A percentile compares a stretch with the other conserved stretches of the same genome.
Conservation (phyloP, 2,329 filamentous ascomycete species). For the Paecilomyces fulvus region DNA sequence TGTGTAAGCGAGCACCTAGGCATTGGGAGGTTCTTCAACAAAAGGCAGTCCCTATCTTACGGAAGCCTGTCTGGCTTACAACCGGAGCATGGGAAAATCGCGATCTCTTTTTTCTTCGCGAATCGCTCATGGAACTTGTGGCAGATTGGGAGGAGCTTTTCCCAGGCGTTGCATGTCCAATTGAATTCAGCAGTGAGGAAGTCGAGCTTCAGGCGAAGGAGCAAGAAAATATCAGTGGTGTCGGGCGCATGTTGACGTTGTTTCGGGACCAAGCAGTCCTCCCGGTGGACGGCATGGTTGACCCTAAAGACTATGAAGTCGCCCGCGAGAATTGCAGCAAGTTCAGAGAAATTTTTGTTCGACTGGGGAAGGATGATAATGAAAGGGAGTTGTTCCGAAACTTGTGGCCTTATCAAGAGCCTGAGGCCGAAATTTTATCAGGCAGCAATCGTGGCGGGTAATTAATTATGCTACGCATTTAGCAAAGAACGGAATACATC, state of each 20-base stretch:
- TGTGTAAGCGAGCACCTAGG: constrained; percentile 17
- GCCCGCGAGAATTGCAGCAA: constrained; percentile 1
- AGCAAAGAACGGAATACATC: no score
- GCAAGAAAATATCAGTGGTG: constrained; percentile 21
- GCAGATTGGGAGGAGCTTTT: constrained; percentile 15
- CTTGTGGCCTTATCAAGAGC: constrained; percentile 14
- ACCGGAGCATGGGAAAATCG: constrained; percentile 23
- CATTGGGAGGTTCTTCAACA: constrained; percentile 21
- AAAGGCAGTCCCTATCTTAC: constrained; percentile 10
- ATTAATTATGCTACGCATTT: no score
- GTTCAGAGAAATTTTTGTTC: constrained; percentile 1
- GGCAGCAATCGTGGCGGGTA: no score
- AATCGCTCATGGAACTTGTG: constrained; percentile 18
- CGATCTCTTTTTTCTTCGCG: constrained; percentile 25
- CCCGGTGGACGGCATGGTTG: constrained; percentile 25
- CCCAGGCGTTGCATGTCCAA: neutral
- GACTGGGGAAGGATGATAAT: neutral
- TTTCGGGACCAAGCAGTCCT: constrained; percentile 19
- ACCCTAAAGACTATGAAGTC: constrained; percentile 18
- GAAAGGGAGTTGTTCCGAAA: constrained; percentile 2
- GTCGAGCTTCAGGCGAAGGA: constrained; percentile 17
- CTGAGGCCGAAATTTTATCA: no score
- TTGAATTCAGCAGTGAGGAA: constrained; percentile 13
- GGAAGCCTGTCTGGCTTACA: constrained; percentile 25
- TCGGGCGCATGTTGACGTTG: constrained; percentile 20